Percentiles rank a stretch among this genome's conserved stretches.
Evolutionary conservation across 2,329 filamentous ascomycete species (phyloP).

Genomic region (Sporothrix schenckii): DNA sequence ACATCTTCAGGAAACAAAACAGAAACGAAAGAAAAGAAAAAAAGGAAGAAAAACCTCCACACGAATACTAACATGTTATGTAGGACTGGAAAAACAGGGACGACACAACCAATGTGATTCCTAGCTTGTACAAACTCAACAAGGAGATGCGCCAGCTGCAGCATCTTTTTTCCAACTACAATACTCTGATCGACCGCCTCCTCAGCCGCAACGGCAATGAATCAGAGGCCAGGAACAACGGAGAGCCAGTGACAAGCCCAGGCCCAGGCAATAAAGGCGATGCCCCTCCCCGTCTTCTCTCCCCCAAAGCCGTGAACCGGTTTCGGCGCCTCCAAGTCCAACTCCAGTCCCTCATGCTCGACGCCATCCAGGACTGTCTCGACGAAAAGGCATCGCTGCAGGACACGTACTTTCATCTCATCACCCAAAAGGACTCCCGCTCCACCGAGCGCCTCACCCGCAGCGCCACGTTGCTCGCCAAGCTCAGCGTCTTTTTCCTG

Average conservation of each 20-base stretch:
- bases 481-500: conserved; percentile 74
- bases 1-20: background rate
- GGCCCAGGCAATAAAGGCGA: background rate
- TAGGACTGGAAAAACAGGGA: conserved; percentile 40
- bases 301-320: conserved; percentile 55
- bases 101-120: conserved; percentile 57
- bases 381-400: conserved; percentile 72
- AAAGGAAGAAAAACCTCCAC: background rate
- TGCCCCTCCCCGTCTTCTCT: conserved; percentile 38
- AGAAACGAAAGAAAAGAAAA: no score
- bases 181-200: conserved; percentile 62
- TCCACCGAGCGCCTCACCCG: conserved; percentile 72
- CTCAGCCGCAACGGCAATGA: conserved; percentile 48
- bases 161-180: conserved; percentile 63
- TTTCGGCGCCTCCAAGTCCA: conserved; percentile 63
- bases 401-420: conserved; percentile 77
- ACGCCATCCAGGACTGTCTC: conserved; percentile 64
- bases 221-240: background rate
- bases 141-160: conserved; percentile 63
- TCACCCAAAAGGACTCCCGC: conserved; percentile 73
- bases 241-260: background rate
- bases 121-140: conserved; percentile 60
- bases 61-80: background rate
- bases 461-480: conserved; percentile 71
- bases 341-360: conserved; percentile 62